Evolutionary conservation across 2,329 filamentous ascomycete species (phyloP), one percentile per base, ranked within the genome.

Genomic region (Fusarium torreyae): DNA sequence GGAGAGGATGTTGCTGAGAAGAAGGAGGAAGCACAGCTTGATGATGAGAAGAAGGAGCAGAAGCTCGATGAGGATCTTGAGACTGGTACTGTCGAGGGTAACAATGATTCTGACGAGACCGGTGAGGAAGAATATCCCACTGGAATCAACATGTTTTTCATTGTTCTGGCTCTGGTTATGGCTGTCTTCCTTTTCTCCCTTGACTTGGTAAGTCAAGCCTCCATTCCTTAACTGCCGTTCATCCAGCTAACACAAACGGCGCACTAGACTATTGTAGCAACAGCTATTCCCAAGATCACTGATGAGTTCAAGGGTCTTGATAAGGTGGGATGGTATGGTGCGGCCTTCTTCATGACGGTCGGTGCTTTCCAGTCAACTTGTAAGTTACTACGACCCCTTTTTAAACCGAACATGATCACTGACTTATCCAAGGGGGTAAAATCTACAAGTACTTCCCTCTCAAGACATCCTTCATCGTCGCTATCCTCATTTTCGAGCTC

Each of bases 291-390:
- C 11, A 85, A 84, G 64, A 87, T 88, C 71, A 87, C 86, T 2
- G 82, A 82, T 66, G 81, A 85, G 40, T 85, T 86, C 77, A 79
- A 84, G 58, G 80, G 83, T 48, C 80, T 88, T 18, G 80, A 82
- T 36, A 84, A 88, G 64, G 82, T 87, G 14, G 84, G 85, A 22
- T 90, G 88, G 88, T 90, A 90, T 68, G 87, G 86, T 3, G 82
- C 85, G 17, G 85, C 85, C 42, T 88, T 84, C 69, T 86, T 87
- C 75, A 78, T 86, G 69, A 84, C 83, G 3, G 73, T 83, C 31
- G 84, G 80, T 11, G 78, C 78, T 59, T 80, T 83, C 70, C 82
- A 84, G 71, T 81, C 82, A 43, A 78, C 79, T 17, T 84, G 80
- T 80, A 76, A 63, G 78, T 71, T 24, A 38, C 7, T 17, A 74